Evolutionary conservation across 176 grass and related monocot genomes (phyloP).

Genomic region (Hordeum marinum): DNA sequence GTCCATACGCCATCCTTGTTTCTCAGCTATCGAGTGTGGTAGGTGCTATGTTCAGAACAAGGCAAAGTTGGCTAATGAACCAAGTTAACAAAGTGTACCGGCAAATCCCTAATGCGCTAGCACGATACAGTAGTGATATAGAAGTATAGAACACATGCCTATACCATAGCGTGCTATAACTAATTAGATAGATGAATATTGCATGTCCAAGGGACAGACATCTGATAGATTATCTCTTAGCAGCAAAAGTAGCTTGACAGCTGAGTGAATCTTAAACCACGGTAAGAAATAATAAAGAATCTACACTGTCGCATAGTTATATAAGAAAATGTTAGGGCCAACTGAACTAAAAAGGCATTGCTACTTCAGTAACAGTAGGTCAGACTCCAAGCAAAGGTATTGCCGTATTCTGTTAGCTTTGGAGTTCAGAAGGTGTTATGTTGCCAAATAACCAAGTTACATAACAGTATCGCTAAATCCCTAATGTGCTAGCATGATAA

Average conservation of each 20-base stretch:
- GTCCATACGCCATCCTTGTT: background rate
- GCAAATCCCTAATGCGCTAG: background rate
- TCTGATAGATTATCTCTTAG: background rate
- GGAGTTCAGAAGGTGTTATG: background rate
- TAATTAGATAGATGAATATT: constrained; percentile 3
- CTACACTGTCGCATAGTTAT: background rate
- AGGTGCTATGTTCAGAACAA: background rate
- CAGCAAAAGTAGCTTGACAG: background rate
- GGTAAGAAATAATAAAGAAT: background rate
- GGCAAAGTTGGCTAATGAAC: background rate
- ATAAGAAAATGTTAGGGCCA: background rate
- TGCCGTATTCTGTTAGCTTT: background rate
- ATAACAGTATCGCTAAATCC: background rate
- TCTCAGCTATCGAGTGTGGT: background rate
- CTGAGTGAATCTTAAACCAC: background rate
- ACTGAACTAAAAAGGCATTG: background rate
- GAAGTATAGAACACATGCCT: background rate
- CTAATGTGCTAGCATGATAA: background rate
- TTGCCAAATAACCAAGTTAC: background rate
- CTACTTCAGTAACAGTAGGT: background rate
- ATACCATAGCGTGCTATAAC: background rate
- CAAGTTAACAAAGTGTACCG: background rate
- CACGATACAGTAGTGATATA: background rate
- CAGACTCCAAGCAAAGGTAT: background rate
- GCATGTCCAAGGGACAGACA: background rate